Evolutionary conservation across 1,284 basidiomycete genomes (phyloP).

Genomic region (Chalciporus sp.): DNA sequence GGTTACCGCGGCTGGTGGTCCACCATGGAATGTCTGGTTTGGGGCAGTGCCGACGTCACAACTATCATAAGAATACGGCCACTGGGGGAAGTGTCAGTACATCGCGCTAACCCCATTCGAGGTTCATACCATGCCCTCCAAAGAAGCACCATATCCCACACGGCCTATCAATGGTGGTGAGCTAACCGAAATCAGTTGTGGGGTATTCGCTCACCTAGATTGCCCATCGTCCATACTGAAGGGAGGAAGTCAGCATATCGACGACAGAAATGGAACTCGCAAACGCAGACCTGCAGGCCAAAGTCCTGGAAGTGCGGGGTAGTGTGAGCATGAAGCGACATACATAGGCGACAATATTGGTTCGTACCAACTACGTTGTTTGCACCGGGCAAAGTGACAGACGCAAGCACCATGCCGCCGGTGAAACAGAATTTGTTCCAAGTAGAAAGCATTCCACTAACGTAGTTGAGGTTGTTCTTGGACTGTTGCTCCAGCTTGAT

Average conservation of each 20-base stretch:
- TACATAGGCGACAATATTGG: conserved; percentile 49
- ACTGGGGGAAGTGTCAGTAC: conserved; percentile 28
- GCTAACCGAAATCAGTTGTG: not conserved
- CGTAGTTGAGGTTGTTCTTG: conserved; percentile 76
- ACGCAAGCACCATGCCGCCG: conserved; percentile 73
- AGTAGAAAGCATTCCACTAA: conserved; percentile 68
- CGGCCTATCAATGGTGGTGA: conserved; percentile 34
- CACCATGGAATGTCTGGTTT: conserved; percentile 48
- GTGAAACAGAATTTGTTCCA: conserved; percentile 98
- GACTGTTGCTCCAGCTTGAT: conserved; percentile 72
- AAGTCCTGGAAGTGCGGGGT: conserved; percentile 21
- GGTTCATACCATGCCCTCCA: conserved; percentile 55
- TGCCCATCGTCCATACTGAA: conserved; percentile 65
- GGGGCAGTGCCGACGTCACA: conserved; percentile 63
- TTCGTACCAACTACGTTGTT: conserved; percentile 50
- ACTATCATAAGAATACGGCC: conserved; percentile 52
- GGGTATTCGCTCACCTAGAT: conserved; percentile 44
- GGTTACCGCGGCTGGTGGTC: conserved; percentile 40
- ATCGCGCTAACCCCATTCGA: not conserved
- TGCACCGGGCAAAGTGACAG: conserved; percentile 82
- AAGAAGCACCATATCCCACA: conserved; percentile 63
- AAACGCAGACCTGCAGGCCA: conserved; percentile 35
- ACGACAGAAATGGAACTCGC: not conserved
- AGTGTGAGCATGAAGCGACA: not conserved
- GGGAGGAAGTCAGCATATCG: conserved; percentile 13